Evolutionary conservation across 106 monocot species (phyloP).

Genomic region (Platanthera zijinensis): DNA sequence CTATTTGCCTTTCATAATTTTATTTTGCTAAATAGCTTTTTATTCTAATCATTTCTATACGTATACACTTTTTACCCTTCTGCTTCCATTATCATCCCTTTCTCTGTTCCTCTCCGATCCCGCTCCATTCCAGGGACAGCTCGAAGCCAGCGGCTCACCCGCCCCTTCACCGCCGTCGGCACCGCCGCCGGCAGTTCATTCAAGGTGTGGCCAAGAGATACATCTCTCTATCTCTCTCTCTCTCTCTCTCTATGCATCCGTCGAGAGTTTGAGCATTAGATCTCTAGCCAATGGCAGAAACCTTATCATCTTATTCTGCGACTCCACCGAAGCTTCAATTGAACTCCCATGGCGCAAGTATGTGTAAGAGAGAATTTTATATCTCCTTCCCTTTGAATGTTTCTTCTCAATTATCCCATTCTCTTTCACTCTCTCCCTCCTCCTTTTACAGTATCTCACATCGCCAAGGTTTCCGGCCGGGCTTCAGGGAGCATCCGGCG

Average conservation of each 20-base stretch:
- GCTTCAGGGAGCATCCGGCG: too few species aligned
- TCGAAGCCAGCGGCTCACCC: too few species aligned
- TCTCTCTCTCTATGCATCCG: conserved; percentile 38
- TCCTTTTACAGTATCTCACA: not conserved
- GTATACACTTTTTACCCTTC: too few species aligned
- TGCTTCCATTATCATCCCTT: too few species aligned
- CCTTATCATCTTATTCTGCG: not conserved
- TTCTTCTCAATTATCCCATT: not conserved
- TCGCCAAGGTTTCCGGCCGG: not conserved
- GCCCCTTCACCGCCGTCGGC: too few species aligned
- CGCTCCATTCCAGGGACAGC: too few species aligned
- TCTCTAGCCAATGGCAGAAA: not conserved
- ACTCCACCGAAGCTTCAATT: not conserved
- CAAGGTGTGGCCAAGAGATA: too few species aligned
- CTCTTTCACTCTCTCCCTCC: not conserved
- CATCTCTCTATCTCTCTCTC: not conserved
- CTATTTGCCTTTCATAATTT: too few species aligned
- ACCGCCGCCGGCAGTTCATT: too few species aligned
- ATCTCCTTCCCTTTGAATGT: not conserved
- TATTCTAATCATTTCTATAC: too few species aligned
- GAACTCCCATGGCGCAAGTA: not conserved
- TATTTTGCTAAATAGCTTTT: too few species aligned
- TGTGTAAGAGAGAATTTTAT: not conserved
- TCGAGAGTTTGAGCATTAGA: not conserved
- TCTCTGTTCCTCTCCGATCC: too few species aligned